Conservation (phyloP, 805 yeast species). For the Candida wancherniae region DNA sequence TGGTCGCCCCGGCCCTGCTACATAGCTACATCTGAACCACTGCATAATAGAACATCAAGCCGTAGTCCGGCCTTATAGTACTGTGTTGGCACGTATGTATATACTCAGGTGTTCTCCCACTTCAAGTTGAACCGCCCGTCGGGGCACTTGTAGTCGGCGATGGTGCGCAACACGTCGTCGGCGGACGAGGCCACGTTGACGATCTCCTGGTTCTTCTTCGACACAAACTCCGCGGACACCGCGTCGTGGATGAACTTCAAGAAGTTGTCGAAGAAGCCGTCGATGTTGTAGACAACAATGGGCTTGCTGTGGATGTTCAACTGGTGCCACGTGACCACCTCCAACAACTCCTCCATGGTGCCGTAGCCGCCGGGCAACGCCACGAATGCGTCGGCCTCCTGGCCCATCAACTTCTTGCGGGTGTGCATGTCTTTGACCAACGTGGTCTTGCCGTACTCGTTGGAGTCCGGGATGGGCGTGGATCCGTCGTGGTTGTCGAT, state of each 20-base stretch:
- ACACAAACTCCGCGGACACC: slow-evolving; percentile 62
- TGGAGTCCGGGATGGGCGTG: slow-evolving; percentile 58
- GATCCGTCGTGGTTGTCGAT: slow-evolving; percentile 62
- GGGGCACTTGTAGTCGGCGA: slow-evolving; percentile 60
- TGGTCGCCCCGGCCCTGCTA: too few species aligned
- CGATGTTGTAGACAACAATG: slow-evolving; percentile 67
- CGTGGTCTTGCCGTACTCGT: slow-evolving; percentile 69
- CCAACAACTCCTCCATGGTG: slow-evolving; percentile 84
- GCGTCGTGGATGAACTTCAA: slow-evolving; percentile 57
- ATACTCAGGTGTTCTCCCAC: slow-evolving; percentile 45
- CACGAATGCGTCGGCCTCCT: slow-evolving; percentile 79
- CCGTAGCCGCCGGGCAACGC: slow-evolving; percentile 94
- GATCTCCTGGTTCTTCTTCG: slow-evolving; percentile 60
- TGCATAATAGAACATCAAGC: too few species aligned
- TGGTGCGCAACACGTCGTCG: slow-evolving; percentile 60
- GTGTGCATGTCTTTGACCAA: slow-evolving; percentile 88
- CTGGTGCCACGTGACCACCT: slow-evolving; percentile 87
- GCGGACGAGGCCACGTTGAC: slow-evolving; percentile 64
- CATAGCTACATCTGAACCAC: too few species aligned
- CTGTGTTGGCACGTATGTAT: background rate
- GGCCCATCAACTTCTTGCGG: slow-evolving; percentile 80
- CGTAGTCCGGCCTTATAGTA: too few species aligned
- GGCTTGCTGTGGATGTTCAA: slow-evolving; percentile 82
- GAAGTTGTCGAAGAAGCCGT: slow-evolving; percentile 76
- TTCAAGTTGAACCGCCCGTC: slow-evolving; percentile 69